Base-by-base conservation (phyloP, 2,329 filamentous ascomycete genomes). In the Aureobasidium mangrovei region DNA sequence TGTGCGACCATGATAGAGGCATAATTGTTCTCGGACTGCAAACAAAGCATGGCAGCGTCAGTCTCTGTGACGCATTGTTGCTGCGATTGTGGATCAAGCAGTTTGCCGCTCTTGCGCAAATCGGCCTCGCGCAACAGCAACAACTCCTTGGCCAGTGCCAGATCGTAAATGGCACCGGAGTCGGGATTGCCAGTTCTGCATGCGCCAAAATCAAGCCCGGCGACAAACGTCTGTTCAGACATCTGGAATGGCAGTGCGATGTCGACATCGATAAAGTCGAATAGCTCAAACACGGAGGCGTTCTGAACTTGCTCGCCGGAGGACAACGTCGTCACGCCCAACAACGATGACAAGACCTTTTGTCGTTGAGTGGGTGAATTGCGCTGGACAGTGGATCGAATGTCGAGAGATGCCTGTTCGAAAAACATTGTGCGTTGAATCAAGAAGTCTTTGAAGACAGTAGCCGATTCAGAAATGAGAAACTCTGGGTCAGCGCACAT, bases 231-330 rank as follows among this genome's bases (percentile, higher is more conserved):
- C 24, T 86, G 72, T 4, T 74, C 67, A 2, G 83, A 81, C 28
- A 63, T 60, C 24, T 62, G 61, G 2, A 78, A 68, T 2, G 77
- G 65, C 55, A 69, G 67, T 0, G 72, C 69, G 38, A 83, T 74
- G 45, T 80, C 76, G 8, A 85, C 69, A 57, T 87, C 83, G 66
- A 93, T 79, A 63, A 97, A 97, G 70, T 98, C 93, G 63, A 95
- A 93, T 26, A 97, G 77, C 60, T 96, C 90, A 64, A 97, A 95
- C 5, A 97, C 79, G 3, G 86, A 90, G 0, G 85, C 79, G 56
- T 89, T 86, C 29, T 76, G 72, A 36, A 86, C 74, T 4, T 82
- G 74, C 53, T 87, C 80, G 45, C 85, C 84, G 56, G 81, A 81
- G 10, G 85, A 79, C 18, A 83, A 74, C 8, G 80, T 76, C 6